Conservation (phyloP, 441 rosid genomes). For the Biscutella auriculata region DNA sequence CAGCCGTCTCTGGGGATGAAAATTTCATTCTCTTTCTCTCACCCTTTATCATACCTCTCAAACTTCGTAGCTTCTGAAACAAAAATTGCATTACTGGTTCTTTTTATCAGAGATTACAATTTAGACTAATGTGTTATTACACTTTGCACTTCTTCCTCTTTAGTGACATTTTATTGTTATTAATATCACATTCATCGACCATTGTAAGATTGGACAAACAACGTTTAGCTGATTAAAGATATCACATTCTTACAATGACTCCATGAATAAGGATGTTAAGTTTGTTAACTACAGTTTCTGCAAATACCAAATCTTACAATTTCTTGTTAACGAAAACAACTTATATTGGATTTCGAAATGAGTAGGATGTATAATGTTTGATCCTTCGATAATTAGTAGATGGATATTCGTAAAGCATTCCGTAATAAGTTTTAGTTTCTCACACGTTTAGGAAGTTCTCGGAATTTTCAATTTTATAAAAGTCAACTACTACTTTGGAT, state of each 20-base stretch:
- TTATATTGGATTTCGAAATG: too few relatives aligned
- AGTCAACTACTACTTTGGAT: slow-evolving; percentile 14
- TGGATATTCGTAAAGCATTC: neutral
- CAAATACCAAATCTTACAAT: too few relatives aligned
- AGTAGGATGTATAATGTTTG: too few relatives aligned
- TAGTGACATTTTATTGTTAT: neutral
- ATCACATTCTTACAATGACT: too few relatives aligned
- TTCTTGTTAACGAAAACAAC: too few relatives aligned
- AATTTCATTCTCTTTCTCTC: neutral
- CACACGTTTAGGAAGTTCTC: slow-evolving; percentile 10
- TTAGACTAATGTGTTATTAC: neutral
- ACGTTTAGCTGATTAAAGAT: too few relatives aligned
- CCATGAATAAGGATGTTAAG: too few relatives aligned
- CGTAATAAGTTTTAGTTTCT: slow-evolving; percentile 6
- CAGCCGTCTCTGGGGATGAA: slow-evolving; percentile 59
- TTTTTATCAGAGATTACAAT: neutral
- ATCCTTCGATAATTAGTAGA: too few relatives aligned
- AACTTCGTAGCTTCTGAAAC: neutral
- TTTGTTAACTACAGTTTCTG: too few relatives aligned
- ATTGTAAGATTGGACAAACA: too few relatives aligned
- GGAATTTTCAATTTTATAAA: neutral
- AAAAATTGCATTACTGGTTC: neutral
- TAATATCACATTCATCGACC: too few relatives aligned
- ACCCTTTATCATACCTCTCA: neutral
- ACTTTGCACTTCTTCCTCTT: neutral